Evolutionary conservation across 2,329 filamentous ascomycete species (phyloP).

Genomic region (Rutstroemia sp.): DNA sequence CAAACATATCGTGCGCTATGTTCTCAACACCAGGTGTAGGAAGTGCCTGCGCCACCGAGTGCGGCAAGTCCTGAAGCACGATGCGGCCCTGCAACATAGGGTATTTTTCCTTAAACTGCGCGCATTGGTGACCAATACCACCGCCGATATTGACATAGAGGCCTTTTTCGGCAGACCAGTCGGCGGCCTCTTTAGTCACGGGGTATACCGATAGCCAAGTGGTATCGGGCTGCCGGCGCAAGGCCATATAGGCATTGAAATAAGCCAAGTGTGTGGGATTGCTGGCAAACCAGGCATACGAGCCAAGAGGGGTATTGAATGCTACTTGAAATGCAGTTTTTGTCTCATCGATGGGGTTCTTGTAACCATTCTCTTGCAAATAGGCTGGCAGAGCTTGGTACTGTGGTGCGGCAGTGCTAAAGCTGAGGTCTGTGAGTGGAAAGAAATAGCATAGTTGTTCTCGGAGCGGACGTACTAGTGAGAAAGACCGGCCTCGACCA

Average conservation of each 20-base stretch:
- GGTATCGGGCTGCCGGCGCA: neutral
- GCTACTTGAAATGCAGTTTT: no score
- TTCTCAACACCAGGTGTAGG: slow-evolving; percentile 27
- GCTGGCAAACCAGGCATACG: no score
- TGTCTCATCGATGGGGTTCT: no score
- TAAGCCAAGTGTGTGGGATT: neutral
- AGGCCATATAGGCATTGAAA: neutral
- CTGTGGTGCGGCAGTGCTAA: no score
- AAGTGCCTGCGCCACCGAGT: slow-evolving; percentile 21
- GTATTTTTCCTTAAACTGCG: slow-evolving; percentile 27
- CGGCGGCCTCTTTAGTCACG: neutral
- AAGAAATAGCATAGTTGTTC: no score
- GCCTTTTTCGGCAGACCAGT: neutral
- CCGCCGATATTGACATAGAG: slow-evolving; percentile 38
- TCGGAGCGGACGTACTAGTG: no score
- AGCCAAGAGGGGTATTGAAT: no score
- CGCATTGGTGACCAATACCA: slow-evolving; percentile 33
- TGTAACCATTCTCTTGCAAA: no score
- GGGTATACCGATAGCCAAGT: slow-evolving; percentile 1
- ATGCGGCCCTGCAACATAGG: slow-evolving; percentile 30
- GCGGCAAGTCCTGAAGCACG: slow-evolving; percentile 35
- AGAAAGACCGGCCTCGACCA: no score
- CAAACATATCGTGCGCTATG: slow-evolving; percentile 26
- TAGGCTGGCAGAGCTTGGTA: no score
- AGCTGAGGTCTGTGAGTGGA: no score